A percentile compares a stretch with the other conserved stretches of the same genome.
These are phyloP conservation scores for Candida glaebosa DNA, from an alignment of 805 yeast genomes.

Conservation along the genomic window DNA sequence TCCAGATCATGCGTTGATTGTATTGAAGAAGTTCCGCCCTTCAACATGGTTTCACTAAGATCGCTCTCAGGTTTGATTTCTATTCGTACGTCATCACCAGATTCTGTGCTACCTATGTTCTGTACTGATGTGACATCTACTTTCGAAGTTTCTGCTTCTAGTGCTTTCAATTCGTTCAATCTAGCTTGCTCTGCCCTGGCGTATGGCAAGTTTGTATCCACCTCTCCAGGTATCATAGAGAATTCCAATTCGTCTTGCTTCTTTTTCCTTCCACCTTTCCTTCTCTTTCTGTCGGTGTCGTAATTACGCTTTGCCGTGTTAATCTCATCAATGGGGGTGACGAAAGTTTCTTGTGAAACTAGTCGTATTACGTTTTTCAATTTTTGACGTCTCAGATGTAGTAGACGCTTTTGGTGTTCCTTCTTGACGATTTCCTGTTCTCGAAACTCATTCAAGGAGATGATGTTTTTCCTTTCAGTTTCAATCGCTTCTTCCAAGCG, in stretches of 20 bases:
- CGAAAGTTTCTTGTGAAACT: conserved; percentile 42
- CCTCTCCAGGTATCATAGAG: background rate
- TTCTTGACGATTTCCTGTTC: conserved; percentile 84
- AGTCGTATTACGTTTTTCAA: conserved; percentile 59
- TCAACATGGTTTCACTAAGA: background rate
- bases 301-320: conserved; percentile 41
- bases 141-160: no score
- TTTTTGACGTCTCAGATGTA: conserved; percentile 60
- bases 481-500: conserved; percentile 77
- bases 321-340: conserved; percentile 65
- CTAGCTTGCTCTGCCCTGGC: background rate
- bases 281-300: conserved; percentile 34
- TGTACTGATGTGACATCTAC: no score
- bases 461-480: conserved; percentile 74
- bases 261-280: conserved; percentile 44
- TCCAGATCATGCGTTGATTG: background rate
- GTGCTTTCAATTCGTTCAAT: background rate
- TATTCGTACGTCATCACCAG: no score
- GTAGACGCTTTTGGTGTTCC: conserved; percentile 68
- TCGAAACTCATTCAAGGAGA: conserved; percentile 70
- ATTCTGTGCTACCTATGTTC: no score
- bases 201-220: conserved; percentile 2
- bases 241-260: conserved; percentile 15
- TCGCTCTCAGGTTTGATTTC: background rate
- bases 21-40: background rate